Base-by-base conservation (phyloP, 768 basidiomycete genomes). In the Tylopilus vinaceipallidus region DNA sequence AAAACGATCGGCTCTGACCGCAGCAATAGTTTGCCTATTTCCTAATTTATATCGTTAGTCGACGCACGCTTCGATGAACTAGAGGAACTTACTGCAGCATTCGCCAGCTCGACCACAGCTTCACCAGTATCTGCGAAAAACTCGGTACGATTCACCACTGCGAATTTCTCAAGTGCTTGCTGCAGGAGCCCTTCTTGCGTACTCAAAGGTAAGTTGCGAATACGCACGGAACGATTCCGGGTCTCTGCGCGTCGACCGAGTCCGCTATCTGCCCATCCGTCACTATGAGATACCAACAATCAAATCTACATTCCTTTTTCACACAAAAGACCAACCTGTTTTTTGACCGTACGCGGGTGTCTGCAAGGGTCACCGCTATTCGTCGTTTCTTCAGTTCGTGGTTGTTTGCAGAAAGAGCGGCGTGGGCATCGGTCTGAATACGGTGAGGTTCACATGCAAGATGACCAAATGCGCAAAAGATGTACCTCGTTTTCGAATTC, bases 131-230 rank as follows among this genome's bases (percentile, higher is more conserved):
- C 79, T 6, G 71, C 63, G 57, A 93, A 84, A 6, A 95, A 75
- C 63, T 93, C 86, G 3, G 91, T 80, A 6, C 93, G 82, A 43
- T 80, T 82, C 34, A 91, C 79, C 3, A 72, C 66, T 1, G 81
- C 80, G 34, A 87, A 64, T 68, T 92, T 95, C 64, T 94, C 91
- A 4, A 99, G 70, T 0, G 75, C 72, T 73, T 98, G 97, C 58
- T 99, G 95, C 22, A 99, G 68, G 1, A 98, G 72, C 2, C 90
- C 95, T 63, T 98, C 97, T 62, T 97, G 91, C 5, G 91, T 84
- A 10, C 73, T 80, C 3, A 79, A 61, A 14, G 91, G 91, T 19
- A 99, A 75, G 43, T 84, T 84, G 19, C 76, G 80, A 44, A 98
- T 71, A 9, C 88, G 82, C 8, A 98, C 75, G 17, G 88, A 89